Conservation (phyloP, 192 early-diverging fungal species). For the Coemansia biformis region DNA sequence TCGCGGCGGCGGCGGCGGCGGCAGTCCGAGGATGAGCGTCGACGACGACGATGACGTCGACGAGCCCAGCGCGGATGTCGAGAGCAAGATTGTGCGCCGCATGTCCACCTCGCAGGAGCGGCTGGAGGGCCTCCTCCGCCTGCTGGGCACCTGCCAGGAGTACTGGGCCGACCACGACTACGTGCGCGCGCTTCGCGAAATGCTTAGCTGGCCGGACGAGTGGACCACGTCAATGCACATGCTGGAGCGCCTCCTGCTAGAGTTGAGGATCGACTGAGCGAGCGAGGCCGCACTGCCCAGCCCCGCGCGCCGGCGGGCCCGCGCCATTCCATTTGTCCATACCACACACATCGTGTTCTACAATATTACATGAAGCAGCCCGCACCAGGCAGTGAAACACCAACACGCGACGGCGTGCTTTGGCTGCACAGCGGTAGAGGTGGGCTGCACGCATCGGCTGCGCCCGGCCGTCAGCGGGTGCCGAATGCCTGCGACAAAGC, state of each 20-base stretch:
- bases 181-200: constrained; percentile 29
- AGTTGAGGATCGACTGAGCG: constrained; percentile 38
- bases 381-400: too few relatives aligned
- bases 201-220: constrained; percentile 50
- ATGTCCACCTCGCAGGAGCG: constrained; percentile 36
- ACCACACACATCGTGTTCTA: too few relatives aligned
- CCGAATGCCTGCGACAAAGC: too few relatives aligned
- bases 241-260: constrained; percentile 45
- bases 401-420: too few relatives aligned
- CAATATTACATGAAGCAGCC: too few relatives aligned
- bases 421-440: too few relatives aligned
- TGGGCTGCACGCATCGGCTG: too few relatives aligned
- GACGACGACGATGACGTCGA: constrained; percentile 17
- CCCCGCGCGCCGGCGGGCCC: too few relatives aligned
- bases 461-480: too few relatives aligned
- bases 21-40: constrained; percentile 17
- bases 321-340: too few relatives aligned
- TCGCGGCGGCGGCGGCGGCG: background rate
- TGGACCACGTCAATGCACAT: constrained; percentile 53
- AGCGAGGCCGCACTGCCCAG: too few relatives aligned
- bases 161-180: constrained; percentile 52
- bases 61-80: constrained; percentile 18
- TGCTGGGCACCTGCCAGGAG: constrained; percentile 41
- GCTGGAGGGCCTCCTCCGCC: constrained; percentile 24
- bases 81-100: constrained; percentile 27